Evolutionary conservation across 1,284 basidiomycete species (phyloP).

Genomic region (Cryptococcus maquisensis): DNA sequence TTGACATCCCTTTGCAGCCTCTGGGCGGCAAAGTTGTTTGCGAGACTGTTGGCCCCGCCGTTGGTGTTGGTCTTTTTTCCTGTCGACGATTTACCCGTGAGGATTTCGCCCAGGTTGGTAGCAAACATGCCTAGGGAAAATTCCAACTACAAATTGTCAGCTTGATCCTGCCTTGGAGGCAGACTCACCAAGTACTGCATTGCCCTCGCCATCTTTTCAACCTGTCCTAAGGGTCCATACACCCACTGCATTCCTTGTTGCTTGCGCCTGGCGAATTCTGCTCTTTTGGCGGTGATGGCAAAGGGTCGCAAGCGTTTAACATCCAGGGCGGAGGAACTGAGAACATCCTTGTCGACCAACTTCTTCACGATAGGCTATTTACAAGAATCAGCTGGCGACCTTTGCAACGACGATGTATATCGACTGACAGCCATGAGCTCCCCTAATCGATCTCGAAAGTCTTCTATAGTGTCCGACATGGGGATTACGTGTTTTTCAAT

Average conservation of each 20-base stretch:
- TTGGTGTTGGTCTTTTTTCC: constrained; percentile 41
- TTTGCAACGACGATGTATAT: neutral
- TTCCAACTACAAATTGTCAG: constrained; percentile 59
- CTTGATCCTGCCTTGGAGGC: neutral
- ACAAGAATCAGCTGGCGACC: neutral
- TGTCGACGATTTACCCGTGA: constrained; percentile 35
- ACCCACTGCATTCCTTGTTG: constrained; percentile 26
- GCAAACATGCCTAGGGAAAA: constrained; percentile 76
- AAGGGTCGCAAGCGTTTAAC: constrained; percentile 38
- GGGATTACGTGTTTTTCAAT: constrained; percentile 61
- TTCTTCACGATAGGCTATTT: constrained; percentile 39
- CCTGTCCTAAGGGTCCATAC: constrained; percentile 20
- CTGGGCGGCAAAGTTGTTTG: constrained; percentile 44
- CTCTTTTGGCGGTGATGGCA: constrained; percentile 34
- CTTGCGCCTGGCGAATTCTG: constrained; percentile 32
- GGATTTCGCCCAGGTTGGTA: constrained; percentile 53
- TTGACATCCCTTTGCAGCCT: constrained; percentile 44
- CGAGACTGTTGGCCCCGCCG: constrained; percentile 27
- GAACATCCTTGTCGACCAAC: constrained; percentile 37
- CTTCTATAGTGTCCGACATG: constrained; percentile 54
- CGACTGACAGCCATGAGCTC: constrained; percentile 68
- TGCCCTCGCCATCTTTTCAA: constrained; percentile 61
- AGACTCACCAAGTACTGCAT: constrained; percentile 72
- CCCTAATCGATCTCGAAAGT: constrained; percentile 47
- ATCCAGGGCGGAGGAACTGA: constrained; percentile 41